Conservation (phyloP, 768 basidiomycete species). For the Agrocybe praecox region DNA sequence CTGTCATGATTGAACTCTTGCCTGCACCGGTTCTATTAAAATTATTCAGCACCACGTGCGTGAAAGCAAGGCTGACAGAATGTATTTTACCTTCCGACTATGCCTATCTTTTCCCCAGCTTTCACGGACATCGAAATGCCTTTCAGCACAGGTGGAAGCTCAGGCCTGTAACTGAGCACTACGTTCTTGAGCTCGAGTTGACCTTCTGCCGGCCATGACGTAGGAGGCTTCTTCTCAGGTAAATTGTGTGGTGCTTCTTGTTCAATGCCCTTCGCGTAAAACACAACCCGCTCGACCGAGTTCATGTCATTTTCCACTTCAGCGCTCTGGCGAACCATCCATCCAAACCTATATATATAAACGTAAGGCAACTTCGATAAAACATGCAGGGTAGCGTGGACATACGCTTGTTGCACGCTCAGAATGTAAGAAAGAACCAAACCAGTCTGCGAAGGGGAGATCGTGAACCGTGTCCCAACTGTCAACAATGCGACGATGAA, state of each 20-base stretch:
- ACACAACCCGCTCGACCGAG: constrained; percentile 81
- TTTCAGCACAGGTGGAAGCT: constrained; percentile 87
- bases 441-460: constrained; percentile 81
- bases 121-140: constrained; percentile 71
- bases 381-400: constrained; percentile 1
- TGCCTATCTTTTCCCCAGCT: constrained; percentile 89
- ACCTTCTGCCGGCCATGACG: constrained; percentile 77
- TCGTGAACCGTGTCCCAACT: constrained; percentile 70
- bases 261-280: constrained; percentile 81
- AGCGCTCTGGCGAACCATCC: constrained; percentile 75
- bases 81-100: constrained; percentile 61
- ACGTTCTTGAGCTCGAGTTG: constrained; percentile 75
- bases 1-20: constrained; percentile 87
- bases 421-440: constrained; percentile 80
- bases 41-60: not conserved
- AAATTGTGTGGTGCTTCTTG: constrained; percentile 78
- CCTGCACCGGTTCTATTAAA: constrained; percentile 75
- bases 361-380: not conserved
- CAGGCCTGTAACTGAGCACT: constrained; percentile 82
- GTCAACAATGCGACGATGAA: constrained; percentile 82
- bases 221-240: constrained; percentile 57
- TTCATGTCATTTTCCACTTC: constrained; percentile 97
- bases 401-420: constrained; percentile 69
- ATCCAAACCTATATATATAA: constrained; percentile 55
- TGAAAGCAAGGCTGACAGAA: not conserved